Percentiles rank a stretch among this genome's conserved stretches.
Conservation (phyloP, 148 eudicot genomes). For the Chenopodium suecicum region DNA sequence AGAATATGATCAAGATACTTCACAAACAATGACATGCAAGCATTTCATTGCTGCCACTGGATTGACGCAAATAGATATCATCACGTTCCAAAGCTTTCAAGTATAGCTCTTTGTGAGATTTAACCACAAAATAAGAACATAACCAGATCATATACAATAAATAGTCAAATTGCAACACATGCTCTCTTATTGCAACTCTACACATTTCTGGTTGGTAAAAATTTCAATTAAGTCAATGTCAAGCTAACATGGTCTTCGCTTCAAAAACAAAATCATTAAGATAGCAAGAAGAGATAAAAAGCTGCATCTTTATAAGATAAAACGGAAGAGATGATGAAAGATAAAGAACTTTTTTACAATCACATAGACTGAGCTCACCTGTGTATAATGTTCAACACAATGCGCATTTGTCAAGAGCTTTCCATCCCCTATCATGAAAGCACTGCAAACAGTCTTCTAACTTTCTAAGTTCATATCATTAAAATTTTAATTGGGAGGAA, state of each 20-base stretch:
- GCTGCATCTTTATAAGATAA: neutral
- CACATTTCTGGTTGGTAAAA: neutral
- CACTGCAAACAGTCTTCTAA: conserved; percentile 54
- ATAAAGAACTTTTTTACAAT: neutral
- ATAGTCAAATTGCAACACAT: conserved; percentile 1
- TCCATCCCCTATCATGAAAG: conserved; percentile 95
- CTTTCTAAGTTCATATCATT: conserved; percentile 13
- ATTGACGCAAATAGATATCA: neutral
- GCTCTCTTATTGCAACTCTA: neutral
- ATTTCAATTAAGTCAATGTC: neutral
- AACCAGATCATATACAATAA: neutral
- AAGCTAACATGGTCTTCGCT: neutral
- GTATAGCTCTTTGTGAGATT: neutral
- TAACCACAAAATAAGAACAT: neutral
- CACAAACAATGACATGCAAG: too few species aligned
- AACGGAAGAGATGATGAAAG: neutral
- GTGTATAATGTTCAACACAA: conserved; percentile 92
- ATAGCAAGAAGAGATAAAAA: neutral
- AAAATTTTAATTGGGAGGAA: neutral
- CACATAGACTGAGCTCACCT: conserved; percentile 44
- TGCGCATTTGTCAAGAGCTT: conserved; percentile 98
- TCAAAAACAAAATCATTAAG: neutral
- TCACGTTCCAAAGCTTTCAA: neutral
- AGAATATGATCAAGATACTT: too few species aligned
- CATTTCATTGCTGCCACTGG: neutral